phyloP scores from a whole-genome alignment of 2,329 filamentous ascomycete genomes.

The Colletotrichum sp. region DNA sequence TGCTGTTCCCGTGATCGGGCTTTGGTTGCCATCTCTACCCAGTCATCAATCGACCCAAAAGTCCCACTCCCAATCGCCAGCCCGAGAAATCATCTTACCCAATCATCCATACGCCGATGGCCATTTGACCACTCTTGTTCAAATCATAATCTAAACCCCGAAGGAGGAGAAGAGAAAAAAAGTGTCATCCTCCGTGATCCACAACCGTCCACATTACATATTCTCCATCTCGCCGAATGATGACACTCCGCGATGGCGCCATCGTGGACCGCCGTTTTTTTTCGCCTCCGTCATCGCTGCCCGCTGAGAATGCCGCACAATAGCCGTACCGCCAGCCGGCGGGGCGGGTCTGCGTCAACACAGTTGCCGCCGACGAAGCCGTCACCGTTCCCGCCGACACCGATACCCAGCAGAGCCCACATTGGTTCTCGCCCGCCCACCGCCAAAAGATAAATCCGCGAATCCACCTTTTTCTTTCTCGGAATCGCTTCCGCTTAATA shows the following conservation, averaged over 20 bases:
- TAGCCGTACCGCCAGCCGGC: neutral
- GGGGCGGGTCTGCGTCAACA: neutral
- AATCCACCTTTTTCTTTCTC: neutral
- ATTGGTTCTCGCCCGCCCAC: neutral
- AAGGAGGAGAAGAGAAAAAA: neutral
- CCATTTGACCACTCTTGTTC: neutral
- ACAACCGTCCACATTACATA: neutral
- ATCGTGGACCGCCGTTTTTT: constrained; percentile 1
- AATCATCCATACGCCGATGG: constrained; percentile 7
- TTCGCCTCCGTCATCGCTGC: neutral
- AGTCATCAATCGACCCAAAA: neutral
- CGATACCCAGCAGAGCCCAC: neutral
- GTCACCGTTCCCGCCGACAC: constrained; percentile 3
- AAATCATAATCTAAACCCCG: neutral
- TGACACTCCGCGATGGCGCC: constrained; percentile 9
- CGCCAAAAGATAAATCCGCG: neutral
- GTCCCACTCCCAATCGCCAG: neutral
- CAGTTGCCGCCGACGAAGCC: constrained; percentile 15
- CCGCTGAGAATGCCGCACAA: neutral
- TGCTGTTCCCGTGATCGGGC: neutral
- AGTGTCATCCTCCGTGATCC: neutral
- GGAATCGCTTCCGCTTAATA: neutral
- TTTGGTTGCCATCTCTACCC: neutral
- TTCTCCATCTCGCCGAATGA: constrained; percentile 1
- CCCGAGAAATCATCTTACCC: neutral